Evolutionary conservation across 2,329 filamentous ascomycete genomes (phyloP).

Genomic region (Zalaria sp.): DNA sequence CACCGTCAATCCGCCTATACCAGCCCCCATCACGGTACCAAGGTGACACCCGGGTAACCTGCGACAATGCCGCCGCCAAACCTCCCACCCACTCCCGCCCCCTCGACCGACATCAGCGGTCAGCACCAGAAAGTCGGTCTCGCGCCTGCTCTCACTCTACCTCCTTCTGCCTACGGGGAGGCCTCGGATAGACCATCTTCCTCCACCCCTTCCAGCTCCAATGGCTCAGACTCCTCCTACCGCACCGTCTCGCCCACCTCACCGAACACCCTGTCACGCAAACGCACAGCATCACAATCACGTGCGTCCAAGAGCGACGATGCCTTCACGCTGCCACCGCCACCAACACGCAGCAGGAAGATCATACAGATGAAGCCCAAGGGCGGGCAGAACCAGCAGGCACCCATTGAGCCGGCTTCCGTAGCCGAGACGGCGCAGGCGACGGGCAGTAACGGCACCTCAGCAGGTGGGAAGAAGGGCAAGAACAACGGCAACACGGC

Average conservation of each 20-base stretch:
- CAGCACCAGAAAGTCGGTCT: constrained; percentile 47
- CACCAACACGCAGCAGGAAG: constrained; percentile 80
- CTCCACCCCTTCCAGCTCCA: constrained; percentile 30
- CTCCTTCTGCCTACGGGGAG: constrained; percentile 53
- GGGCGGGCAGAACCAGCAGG: constrained; percentile 17
- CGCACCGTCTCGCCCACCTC: constrained; percentile 31
- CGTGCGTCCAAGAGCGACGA: constrained; percentile 36
- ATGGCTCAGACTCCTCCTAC: constrained; percentile 38
- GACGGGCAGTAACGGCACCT: constrained; percentile 28
- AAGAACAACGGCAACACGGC: constrained; percentile 56
- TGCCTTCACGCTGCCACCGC: constrained; percentile 72
- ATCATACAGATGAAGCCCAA: constrained; percentile 95
- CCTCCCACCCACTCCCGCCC: constrained; percentile 62
- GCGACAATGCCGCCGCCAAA: constrained; percentile 48
- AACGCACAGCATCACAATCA: constrained; percentile 6
- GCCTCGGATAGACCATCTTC: constrained; percentile 30
- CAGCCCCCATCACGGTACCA: too few relatives aligned
- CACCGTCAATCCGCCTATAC: too few relatives aligned
- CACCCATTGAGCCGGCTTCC: constrained; percentile 8
- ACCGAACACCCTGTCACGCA: constrained; percentile 19
- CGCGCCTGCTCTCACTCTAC: constrained; percentile 57
- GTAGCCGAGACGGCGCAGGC: constrained; percentile 10
- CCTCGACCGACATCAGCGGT: constrained; percentile 65
- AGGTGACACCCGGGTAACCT: too few relatives aligned
- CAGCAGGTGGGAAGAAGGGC: constrained; percentile 51